These are phyloP conservation scores for Kwoniella sp. DNA, from an alignment of 768 basidiomycete genomes.

Conservation along the genomic window DNA sequence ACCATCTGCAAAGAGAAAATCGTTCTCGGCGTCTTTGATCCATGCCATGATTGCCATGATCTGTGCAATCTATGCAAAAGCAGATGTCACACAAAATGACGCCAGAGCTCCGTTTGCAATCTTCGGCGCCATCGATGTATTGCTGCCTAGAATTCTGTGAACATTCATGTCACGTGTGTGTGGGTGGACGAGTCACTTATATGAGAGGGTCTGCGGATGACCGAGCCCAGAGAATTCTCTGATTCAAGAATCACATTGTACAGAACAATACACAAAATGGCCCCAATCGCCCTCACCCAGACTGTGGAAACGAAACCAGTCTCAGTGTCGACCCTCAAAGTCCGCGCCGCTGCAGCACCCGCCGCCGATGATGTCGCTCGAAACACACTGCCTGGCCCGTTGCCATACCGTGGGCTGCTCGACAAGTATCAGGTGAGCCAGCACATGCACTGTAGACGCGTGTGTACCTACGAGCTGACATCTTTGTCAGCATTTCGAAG, in stretches of 20 bases:
- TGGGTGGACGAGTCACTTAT: neutral
- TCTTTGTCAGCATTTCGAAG: slow-evolving; percentile 39
- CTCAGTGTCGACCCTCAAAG: neutral
- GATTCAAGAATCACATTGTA: no score
- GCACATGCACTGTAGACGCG: neutral
- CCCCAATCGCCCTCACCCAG: slow-evolving; percentile 1
- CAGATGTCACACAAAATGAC: neutral
- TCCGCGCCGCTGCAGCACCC: neutral
- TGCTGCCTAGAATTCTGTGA: neutral
- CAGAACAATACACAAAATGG: neutral
- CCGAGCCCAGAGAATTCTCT: neutral
- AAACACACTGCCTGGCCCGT: slow-evolving; percentile 26
- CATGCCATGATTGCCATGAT: neutral
- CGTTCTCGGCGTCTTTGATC: neutral
- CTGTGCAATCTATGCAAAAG: neutral
- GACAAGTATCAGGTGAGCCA: slow-evolving; percentile 35
- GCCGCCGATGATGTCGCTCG: slow-evolving; percentile 8
- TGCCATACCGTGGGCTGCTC: slow-evolving; percentile 38
- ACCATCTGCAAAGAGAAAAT: neutral
- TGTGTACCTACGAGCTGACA: neutral
- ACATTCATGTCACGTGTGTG: neutral
- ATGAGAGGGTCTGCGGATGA: neutral
- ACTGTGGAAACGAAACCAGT: neutral
- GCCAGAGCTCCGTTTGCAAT: neutral
- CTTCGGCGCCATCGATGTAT: neutral